Percentiles rank a stretch among this genome's conserved stretches.
Conservation (phyloP, 371 early-diverging fungal genomes). For the Fennellomyces sp. region DNA sequence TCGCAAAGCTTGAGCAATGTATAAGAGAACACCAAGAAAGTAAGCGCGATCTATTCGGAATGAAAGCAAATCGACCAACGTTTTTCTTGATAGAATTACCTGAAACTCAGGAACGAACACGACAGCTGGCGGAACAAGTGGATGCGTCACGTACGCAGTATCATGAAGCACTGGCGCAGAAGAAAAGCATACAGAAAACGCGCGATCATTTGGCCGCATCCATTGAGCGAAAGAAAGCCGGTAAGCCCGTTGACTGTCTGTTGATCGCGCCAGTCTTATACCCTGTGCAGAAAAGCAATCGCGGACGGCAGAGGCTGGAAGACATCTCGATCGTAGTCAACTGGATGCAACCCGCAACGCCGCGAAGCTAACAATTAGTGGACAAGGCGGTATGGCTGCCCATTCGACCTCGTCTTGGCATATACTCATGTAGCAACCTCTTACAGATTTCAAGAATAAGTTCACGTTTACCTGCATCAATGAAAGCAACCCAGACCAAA, state of each 20-base stretch:
- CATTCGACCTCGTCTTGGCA: too few relatives aligned
- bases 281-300: neutral
- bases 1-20: neutral
- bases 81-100: neutral
- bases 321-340: neutral
- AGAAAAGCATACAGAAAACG: neutral
- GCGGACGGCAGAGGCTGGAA: neutral
- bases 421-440: too few relatives aligned
- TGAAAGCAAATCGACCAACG: neutral
- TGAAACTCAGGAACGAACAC: neutral
- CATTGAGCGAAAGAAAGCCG: neutral
- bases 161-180: neutral
- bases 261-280: too few relatives aligned
- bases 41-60: neutral
- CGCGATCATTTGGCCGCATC: neutral
- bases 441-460: neutral
- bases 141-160: neutral
- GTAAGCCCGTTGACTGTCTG: neutral
- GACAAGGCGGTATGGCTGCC: neutral
- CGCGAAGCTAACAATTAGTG: neutral
- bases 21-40: neutral
- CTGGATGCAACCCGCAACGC: neutral
- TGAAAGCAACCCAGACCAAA: conserved; percentile 3
- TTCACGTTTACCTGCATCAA: conserved; percentile 11
- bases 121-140: neutral